Percentiles rank a stretch among this genome's conserved stretches.
These are phyloP conservation scores for Danielia reshetovae DNA, from an alignment of 805 yeast genomes.

Conservation along the genomic window DNA sequence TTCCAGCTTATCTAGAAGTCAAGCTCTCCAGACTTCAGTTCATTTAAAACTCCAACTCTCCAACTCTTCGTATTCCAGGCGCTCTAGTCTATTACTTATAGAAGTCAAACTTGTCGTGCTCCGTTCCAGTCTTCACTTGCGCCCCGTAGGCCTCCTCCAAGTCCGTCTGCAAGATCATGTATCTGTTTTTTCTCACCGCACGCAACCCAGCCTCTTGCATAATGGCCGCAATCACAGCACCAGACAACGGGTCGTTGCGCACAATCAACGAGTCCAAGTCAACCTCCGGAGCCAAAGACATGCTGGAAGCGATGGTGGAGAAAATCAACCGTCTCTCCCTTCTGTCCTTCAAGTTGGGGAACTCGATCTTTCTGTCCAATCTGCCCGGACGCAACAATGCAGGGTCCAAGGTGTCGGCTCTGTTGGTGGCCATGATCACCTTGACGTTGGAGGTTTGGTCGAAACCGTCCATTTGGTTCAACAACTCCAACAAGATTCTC, in stretches of 20 bases:
- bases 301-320: constrained; percentile 91
- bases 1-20: neutral
- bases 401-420: constrained; percentile 99
- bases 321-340: constrained; percentile 97
- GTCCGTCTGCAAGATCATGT: constrained; percentile 93
- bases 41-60: neutral
- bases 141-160: constrained; percentile 96
- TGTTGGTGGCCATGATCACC: constrained; percentile 98
- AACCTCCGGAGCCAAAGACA: constrained; percentile 97
- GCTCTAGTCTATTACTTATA: no score
- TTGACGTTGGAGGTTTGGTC: constrained; percentile 94
- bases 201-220: constrained; percentile 99
- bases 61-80: no score
- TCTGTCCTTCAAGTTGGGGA: constrained; percentile 93
- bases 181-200: constrained; percentile 97
- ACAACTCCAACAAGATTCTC: constrained; percentile 89
- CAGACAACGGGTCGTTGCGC: constrained; percentile 95
- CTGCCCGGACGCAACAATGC: constrained; percentile 98
- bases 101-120: constrained; percentile 96
- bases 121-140: constrained; percentile 93
- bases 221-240: constrained; percentile 96
- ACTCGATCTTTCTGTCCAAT: constrained; percentile 95
- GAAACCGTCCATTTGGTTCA: constrained; percentile 99
- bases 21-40: neutral
- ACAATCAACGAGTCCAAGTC: constrained; percentile 92